These are phyloP conservation scores for Fusarium compactum DNA, from an alignment of 2,329 filamentous ascomycete species.

Conservation along the genomic window DNA sequence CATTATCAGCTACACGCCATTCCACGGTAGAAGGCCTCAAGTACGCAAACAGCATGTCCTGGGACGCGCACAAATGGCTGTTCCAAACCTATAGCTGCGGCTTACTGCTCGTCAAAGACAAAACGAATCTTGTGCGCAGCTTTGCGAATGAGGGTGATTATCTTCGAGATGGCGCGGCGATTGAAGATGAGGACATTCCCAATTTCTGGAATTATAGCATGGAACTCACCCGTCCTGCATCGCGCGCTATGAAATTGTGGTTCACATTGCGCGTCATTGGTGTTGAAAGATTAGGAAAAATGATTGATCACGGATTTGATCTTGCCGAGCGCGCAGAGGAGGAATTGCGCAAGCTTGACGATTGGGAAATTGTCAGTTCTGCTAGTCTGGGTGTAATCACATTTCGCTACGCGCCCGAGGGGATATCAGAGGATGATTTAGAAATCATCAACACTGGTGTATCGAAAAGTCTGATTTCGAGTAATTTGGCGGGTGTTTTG, in stretches of 20 bases:
- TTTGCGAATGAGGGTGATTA: constrained; percentile 45
- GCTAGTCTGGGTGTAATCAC: constrained; percentile 41
- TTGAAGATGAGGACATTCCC: constrained; percentile 42
- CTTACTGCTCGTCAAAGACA: constrained; percentile 38
- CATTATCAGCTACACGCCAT: constrained; percentile 30
- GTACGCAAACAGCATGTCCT: constrained; percentile 43
- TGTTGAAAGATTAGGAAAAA: constrained; percentile 36
- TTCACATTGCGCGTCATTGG: constrained; percentile 43
- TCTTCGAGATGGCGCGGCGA: constrained; percentile 39
- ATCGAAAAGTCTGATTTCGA: constrained; percentile 17
- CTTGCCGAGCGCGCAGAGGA: constrained; percentile 40
- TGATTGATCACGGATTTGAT: constrained; percentile 44
- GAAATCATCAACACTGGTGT: background rate
- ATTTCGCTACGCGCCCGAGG: constrained; percentile 34
- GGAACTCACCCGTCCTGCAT: constrained; percentile 42
- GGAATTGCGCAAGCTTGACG: constrained; percentile 20
- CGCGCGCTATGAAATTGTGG: constrained; percentile 46
- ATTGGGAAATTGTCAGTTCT: constrained; percentile 44
- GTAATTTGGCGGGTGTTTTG: constrained; percentile 10
- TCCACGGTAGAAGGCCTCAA: constrained; percentile 21
- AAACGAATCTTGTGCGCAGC: constrained; percentile 33
- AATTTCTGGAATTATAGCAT: constrained; percentile 47
- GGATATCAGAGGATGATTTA: background rate
- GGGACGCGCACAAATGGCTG: constrained; percentile 47
- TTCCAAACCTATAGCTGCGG: constrained; percentile 46